Percentiles rank a stretch among this genome's conserved stretches.
Evolutionary conservation across 2,329 filamentous ascomycete species (phyloP).

Genomic region (Beauveria sp.): DNA sequence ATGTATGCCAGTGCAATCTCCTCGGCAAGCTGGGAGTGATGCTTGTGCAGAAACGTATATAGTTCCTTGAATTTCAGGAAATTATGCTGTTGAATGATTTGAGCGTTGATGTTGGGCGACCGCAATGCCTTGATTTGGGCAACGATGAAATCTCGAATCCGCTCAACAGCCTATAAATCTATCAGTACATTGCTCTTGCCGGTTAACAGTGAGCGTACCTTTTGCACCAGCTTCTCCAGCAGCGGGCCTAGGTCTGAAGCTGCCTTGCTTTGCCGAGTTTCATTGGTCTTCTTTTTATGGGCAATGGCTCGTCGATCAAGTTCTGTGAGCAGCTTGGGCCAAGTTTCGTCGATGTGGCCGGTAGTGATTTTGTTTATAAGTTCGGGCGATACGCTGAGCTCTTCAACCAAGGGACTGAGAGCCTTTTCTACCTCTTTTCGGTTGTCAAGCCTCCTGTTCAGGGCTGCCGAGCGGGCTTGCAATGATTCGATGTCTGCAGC

Average conservation of each 20-base stretch:
- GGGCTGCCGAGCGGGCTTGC: constrained; percentile 73
- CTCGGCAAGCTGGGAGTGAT: constrained; percentile 75
- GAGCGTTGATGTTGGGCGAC: constrained; percentile 93
- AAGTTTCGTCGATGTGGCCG: constrained; percentile 81
- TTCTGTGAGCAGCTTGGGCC: constrained; percentile 76
- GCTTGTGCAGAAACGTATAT: constrained; percentile 74
- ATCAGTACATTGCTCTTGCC: constrained; percentile 11
- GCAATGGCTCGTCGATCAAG: constrained; percentile 69
- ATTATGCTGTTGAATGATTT: constrained; percentile 90
- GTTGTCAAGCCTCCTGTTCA: constrained; percentile 83
- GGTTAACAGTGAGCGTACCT: constrained; percentile 40
- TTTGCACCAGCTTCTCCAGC: constrained; percentile 73
- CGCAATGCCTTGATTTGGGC: constrained; percentile 89
- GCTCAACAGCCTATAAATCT: constrained; percentile 67
- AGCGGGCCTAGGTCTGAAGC: constrained; percentile 78
- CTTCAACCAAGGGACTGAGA: constrained; percentile 81
- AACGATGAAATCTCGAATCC: constrained; percentile 90
- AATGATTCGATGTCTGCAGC: constrained; percentile 93
- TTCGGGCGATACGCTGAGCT: constrained; percentile 78
- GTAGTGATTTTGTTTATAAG: constrained; percentile 81
- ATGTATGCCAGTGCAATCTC: constrained; percentile 91
- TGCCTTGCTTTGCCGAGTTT: constrained; percentile 61
- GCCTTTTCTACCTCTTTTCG: constrained; percentile 82
- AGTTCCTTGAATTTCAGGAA: constrained; percentile 85
- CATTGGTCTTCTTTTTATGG: constrained; percentile 60